Conservation (phyloP, 495 filamentous ascomycete species). For the Trichoderma gamsii region DNA sequence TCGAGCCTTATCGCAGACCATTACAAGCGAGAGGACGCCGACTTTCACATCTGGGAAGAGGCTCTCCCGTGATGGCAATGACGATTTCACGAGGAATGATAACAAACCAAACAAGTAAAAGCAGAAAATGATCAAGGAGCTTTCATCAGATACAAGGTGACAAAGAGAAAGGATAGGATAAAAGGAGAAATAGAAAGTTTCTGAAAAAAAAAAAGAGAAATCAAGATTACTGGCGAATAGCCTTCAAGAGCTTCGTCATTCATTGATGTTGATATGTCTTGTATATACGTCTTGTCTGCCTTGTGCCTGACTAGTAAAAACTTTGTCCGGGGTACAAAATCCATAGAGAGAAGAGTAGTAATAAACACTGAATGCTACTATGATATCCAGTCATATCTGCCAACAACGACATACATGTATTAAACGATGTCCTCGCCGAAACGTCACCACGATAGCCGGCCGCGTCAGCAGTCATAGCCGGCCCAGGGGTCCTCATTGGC, state of each 20-base stretch:
- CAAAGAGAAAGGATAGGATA: neutral
- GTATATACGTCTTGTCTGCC: too few species aligned
- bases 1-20: conserved; percentile 79
- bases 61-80: conserved; percentile 5
- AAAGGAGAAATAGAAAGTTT: neutral
- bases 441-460: neutral
- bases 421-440: too few species aligned
- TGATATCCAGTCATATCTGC: too few species aligned
- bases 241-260: too few species aligned
- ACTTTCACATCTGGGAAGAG: conserved; percentile 42
- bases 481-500: neutral
- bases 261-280: too few species aligned
- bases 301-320: too few species aligned
- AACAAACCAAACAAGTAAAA: neutral
- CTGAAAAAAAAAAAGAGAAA: neutral
- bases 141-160: neutral
- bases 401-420: too few species aligned
- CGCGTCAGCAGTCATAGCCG: neutral
- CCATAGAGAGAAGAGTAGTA: too few species aligned
- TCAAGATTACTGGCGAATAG: too few species aligned
- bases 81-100: conserved; percentile 5
- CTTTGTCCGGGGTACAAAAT: too few species aligned
- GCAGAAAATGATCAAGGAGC: neutral
- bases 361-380: too few species aligned
- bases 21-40: conserved; percentile 76